Conservation (phyloP, 2,329 filamentous ascomycete species). For the Botrytis pseudocinerea region DNA sequence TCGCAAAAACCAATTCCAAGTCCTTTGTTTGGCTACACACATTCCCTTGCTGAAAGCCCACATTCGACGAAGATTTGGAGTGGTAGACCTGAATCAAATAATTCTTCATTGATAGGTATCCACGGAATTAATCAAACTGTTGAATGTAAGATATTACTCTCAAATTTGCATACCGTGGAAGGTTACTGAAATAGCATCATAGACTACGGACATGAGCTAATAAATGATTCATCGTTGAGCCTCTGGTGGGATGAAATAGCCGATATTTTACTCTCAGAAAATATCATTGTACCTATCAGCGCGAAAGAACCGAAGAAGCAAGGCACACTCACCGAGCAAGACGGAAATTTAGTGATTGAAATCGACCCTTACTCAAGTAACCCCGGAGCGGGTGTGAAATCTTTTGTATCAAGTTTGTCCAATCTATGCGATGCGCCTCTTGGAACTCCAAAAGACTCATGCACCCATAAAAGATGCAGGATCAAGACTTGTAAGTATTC, state of each 20-base stretch:
- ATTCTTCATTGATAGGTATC: not conserved
- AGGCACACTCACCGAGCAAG: not conserved
- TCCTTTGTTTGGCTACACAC: not conserved
- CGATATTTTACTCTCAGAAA: not conserved
- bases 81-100: not conserved
- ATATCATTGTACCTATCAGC: not conserved
- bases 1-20: not conserved
- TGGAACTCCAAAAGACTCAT: not conserved
- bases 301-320: not conserved
- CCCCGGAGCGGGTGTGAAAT: not conserved
- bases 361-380: not conserved
- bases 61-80: not conserved
- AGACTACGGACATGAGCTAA: not conserved
- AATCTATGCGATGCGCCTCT: not conserved
- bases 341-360: not conserved
- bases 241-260: slow-evolving; percentile 10
- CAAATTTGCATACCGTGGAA: not conserved
- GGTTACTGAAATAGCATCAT: not conserved
- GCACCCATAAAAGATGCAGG: not conserved
- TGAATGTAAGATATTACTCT: not conserved
- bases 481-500: not conserved
- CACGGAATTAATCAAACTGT: not conserved
- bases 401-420: not conserved
- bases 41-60: not conserved
- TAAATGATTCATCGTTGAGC: not conserved